These are phyloP conservation scores for Wickerhamiella shivajii DNA, from an alignment of 805 yeast species.

Conservation along the genomic window DNA sequence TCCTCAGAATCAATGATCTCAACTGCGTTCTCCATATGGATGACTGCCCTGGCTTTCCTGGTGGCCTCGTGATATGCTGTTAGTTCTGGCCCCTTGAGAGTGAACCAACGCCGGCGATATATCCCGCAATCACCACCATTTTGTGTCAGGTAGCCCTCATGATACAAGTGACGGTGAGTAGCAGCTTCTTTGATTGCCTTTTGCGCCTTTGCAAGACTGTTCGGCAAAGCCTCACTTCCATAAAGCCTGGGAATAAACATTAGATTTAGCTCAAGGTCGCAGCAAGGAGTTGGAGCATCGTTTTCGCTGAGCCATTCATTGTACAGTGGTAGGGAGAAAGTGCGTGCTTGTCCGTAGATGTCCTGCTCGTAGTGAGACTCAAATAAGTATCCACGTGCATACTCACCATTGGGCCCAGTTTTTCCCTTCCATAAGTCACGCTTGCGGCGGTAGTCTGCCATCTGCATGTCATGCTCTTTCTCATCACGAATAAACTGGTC, in stretches of 20 bases:
- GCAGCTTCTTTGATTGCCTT: conserved; percentile 21
- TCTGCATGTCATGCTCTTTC: conserved; percentile 12
- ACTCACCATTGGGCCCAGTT: conserved; percentile 79
- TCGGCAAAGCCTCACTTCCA: conserved; percentile 38
- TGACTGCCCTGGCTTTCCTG: conserved; percentile 55
- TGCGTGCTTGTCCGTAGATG: conserved; percentile 38
- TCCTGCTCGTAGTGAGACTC: conserved; percentile 43
- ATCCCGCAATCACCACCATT: conserved; percentile 86
- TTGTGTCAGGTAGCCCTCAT: conserved; percentile 68
- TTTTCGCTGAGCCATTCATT: conserved; percentile 64
- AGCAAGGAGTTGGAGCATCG: conserved; percentile 43
- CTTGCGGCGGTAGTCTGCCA: conserved; percentile 13
- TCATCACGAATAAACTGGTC: conserved; percentile 6
- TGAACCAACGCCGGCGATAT: conserved; percentile 67
- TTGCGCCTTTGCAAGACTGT: conserved; percentile 34
- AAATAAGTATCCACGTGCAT: conserved; percentile 60
- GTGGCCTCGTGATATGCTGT: conserved; percentile 64
- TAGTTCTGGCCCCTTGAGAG: conserved; percentile 50
- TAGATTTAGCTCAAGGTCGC: conserved; percentile 53
- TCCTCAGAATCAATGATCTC: conserved; percentile 31
- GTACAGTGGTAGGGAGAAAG: conserved; percentile 45
- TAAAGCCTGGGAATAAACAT: conserved; percentile 45
- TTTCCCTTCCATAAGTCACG: conserved; percentile 38
- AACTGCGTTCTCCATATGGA: conserved; percentile 56
- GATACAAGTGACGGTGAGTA: conserved; percentile 20